phyloP scores from a whole-genome alignment of 163 green algal genomes.

The Scenedesmus sp. region DNA sequence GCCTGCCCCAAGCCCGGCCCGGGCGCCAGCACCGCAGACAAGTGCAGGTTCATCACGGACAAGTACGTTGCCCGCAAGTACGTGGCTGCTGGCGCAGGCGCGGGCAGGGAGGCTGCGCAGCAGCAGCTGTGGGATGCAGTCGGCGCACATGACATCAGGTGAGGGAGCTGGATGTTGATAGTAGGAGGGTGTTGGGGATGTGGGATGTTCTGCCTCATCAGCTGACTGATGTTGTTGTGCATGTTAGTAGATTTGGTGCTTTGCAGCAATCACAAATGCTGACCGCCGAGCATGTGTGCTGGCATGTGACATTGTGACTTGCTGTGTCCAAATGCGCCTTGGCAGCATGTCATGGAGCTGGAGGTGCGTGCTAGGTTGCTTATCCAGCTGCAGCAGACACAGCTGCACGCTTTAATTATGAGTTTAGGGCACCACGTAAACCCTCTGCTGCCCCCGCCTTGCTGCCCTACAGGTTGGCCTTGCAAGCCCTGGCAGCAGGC shows the following conservation, averaged over 20 bases:
- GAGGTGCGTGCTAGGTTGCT: too few species aligned
- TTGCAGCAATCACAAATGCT: too few species aligned
- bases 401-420: too few species aligned
- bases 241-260: too few species aligned
- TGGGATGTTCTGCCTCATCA: too few species aligned
- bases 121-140: constrained; percentile 62
- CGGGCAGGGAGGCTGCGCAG: constrained; percentile 10
- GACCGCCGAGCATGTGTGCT: too few species aligned
- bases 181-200: too few species aligned
- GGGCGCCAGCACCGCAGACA: constrained; percentile 18
- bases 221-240: too few species aligned
- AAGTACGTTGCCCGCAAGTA: constrained; percentile 51
- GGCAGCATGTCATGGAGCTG: too few species aligned
- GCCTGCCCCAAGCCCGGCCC: constrained; percentile 14
- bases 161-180: background rate
- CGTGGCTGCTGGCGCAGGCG: background rate
- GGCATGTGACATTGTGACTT: too few species aligned
- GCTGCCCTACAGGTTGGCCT: constrained; percentile 5
- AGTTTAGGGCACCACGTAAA: background rate
- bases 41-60: constrained; percentile 65
- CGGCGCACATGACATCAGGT: constrained; percentile 49
- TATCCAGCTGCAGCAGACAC: too few species aligned
- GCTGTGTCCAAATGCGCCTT: too few species aligned
- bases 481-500: constrained; percentile 60
- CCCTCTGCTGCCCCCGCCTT: background rate